Base-by-base conservation (phyloP, 768 basidiomycete genomes). In the Tulasnella sp. region DNA sequence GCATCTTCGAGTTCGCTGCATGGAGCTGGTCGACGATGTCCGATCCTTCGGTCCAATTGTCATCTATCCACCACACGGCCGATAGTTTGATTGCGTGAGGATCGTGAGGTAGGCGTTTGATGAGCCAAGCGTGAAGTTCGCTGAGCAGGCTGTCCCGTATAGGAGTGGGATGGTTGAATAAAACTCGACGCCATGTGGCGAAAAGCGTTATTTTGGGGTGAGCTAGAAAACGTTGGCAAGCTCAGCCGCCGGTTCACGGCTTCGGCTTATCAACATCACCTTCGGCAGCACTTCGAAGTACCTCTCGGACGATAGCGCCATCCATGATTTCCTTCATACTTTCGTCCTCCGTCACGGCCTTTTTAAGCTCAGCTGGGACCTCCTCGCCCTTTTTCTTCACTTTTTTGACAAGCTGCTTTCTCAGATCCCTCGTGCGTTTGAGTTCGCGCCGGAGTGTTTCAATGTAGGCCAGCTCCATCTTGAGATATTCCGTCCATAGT, bases 401-500 rank as follows among this genome's bases (percentile, higher is more conserved):
- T 15, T n/a, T 52, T 31, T 74, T 64, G 72, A 81, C 80, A 22
- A 80, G 82, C 67, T 83, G 84, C 19, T 72, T 72, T 11, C 49
- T 36, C 5, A 42, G 71, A 31, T 72, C 49, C 25, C 49, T 72
- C 3, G 49, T 34, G 12, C 49, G 39, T 93, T 95, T 72, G 95
- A 86, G 78, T 92, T 84, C 49, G 92, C 49, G 12, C 25, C 54
- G 85, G 69, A 96, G 83, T 17, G 88, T 88, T 84, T 97, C 94
- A 9, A 94, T 85, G 82, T 93, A 97, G 2, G 90, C 90, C 5
- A 96, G 83, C 82, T 98, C 96, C 89, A 97, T 93, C 81, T 90
- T 90, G 78, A 94, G 89, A 81, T 96, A 97, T 82, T 96, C 95
- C 29, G 86, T 86, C 96, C 96, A 98, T 83, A 98, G 85, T 76